Evolutionary conservation across 2,329 filamentous ascomycete species (phyloP), one percentile per base, ranked within the genome.

Genomic region (Fusarium compactum): DNA sequence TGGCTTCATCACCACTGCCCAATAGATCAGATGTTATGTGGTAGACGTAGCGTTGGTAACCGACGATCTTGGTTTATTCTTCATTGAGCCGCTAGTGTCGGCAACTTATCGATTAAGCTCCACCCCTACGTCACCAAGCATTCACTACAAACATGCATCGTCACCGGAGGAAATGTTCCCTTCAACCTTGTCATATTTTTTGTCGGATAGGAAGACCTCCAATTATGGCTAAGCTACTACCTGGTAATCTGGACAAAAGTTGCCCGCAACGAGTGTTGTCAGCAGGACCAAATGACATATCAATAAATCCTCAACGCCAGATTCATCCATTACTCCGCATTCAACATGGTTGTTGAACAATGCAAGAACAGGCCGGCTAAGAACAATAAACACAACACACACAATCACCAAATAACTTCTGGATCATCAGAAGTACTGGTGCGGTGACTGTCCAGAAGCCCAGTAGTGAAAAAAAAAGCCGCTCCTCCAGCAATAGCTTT

Each of bases 21-120:
- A 25, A 41, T 30, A 29, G 38, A 45, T 20, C 45, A n/a, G 34
- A 40, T 25, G 30, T 41, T 53, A 20, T 41, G n/a, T 53, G 48
- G 38, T 46, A 27, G 47, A 47, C 41, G 32, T 45, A 45, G 22
- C 18, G 20, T 40, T 14, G 22, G 18, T 48, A 68, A 56, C 32
- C 44, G 25, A 57, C 32, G 46, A 69, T 62, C 53, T 47, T 48
- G 34, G 38, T 34, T 52, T 24, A 43, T 32, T 43, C 25, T 58
- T 43, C 32, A 25, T 34, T 45, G n/a, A 63, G 68, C 48, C 55
- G 63, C 58, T 65, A 60, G 65, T 55, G 61, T 15, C 74, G 74
- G 74, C 67, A 76, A 62, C 74, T 76, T 76, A 76, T 76, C 74
- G 72, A 76, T 76, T 54, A 48, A 52, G 56, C 46, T 46, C 50